Evolutionary conservation across 371 early-diverging fungal species (phyloP).

Genomic region (Lichtheimia ornata): DNA sequence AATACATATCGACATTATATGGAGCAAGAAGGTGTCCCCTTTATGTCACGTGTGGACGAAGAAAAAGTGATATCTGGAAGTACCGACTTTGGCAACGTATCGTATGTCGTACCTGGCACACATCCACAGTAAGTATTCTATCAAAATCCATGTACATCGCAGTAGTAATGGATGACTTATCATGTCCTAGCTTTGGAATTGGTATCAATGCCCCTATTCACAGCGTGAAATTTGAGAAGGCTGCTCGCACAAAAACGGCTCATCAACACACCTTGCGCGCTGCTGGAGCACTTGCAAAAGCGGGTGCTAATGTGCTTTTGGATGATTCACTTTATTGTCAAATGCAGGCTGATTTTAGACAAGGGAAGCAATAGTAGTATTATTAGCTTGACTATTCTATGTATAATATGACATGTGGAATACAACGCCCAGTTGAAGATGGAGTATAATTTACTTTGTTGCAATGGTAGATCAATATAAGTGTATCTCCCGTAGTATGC

Average conservation of each 20-base stretch:
- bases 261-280: conserved; percentile 53
- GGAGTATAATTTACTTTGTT: too few relatives aligned
- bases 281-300: conserved; percentile 5
- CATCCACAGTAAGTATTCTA: conserved; percentile 10
- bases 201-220: conserved; percentile 33
- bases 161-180: not conserved
- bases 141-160: not conserved
- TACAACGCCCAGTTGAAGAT: too few relatives aligned
- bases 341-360: conserved; percentile 11
- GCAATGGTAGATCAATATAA: too few relatives aligned
- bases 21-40: conserved; percentile 44
- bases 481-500: too few relatives aligned
- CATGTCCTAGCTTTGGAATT: conserved; percentile 2
- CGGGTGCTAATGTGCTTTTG: conserved; percentile 4
- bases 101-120: conserved; percentile 1
- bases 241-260: conserved; percentile 58
- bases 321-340: conserved; percentile 4
- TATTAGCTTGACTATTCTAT: too few relatives aligned
- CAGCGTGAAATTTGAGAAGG: conserved; percentile 60
- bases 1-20: conserved; percentile 59
- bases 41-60: conserved; percentile 39
- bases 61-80: conserved; percentile 46
- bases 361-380: conserved; percentile 3
- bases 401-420: too few relatives aligned
- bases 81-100: conserved; percentile 81